Evolutionary conservation across 176 grass and related monocot genomes (phyloP), one percentile per base, ranked within the genome.

Genomic region (Dactylis glomerata): DNA sequence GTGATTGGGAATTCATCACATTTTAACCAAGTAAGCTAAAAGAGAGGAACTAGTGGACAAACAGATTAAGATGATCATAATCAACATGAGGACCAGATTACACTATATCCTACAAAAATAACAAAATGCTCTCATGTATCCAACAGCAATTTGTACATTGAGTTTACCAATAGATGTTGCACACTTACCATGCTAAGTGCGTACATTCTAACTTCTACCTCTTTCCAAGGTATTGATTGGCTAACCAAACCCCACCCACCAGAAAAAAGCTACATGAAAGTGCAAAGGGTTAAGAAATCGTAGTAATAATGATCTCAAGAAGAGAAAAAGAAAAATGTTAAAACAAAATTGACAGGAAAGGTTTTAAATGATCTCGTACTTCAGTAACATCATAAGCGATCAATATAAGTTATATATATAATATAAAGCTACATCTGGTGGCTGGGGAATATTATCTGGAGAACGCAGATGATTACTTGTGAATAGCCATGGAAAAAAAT

Each of bases 151-250:
- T 32, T 77, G 19, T 55, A n/a, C 28, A 81, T 58, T n/a, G 22
- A 84, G 6, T 76, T 54, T 79, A 71, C 32, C 59, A 75, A 84
- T 51, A 55, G 72, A 68, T 59, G n/a, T 33, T 13, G 62, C 58
- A 10, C 26, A 32, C 87, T 90, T 89, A 98, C 96, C 96, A 95
- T 88, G 75, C 92, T 87, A 65, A 98, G 87, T 68, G 87, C 92
- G 81, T 95, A 93, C 89, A 98, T 93, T 87, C 87, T 86, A 90
- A 92, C 82, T 92, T 98, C 96, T 30, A 98, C 73, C 65, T 95
- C 93, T 77, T 86, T 87, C 96, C 96, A 98, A 88, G 80, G 83
- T 84, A 95, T 82, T 92, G 91, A 84, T 92, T 87, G 89, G 78
- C 81, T 86, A 34, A 83, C 76, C 36, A 92, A 93, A 85, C 73